Evolutionary conservation across 768 basidiomycete genomes (phyloP).

Genomic region (Russula ochroleuca): DNA sequence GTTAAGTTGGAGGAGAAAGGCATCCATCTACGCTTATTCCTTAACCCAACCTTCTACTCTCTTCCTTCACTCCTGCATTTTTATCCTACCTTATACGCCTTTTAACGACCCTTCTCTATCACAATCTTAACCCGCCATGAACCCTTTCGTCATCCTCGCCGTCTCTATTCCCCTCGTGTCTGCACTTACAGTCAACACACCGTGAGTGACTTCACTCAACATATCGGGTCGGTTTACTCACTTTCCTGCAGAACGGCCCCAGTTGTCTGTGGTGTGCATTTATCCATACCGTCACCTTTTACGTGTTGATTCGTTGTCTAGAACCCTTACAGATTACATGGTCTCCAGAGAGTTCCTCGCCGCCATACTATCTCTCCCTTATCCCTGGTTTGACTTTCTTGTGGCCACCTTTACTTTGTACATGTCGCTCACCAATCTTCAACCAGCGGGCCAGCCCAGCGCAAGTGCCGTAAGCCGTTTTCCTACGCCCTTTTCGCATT

Average conservation of each 20-base stretch:
- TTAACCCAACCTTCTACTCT: constrained; percentile 10
- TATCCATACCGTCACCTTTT: not conserved
- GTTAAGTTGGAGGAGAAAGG: constrained; percentile 4
- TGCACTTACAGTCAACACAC: constrained; percentile 58
- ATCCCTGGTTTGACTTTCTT: constrained; percentile 49
- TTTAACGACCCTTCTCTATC: constrained; percentile 12
- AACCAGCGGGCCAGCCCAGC: constrained; percentile 48
- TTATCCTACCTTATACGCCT: constrained; percentile 11
- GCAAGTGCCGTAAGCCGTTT: constrained; percentile 46
- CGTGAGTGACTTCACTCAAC: constrained; percentile 44
- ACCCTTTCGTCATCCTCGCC: constrained; percentile 33
- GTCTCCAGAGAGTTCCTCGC: constrained; percentile 39
- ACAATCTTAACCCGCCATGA: constrained; percentile 35
- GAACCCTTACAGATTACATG: constrained; percentile 59
- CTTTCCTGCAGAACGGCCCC: constrained; percentile 35
- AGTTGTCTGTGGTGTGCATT: constrained; percentile 49
- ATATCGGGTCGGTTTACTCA: not conserved
- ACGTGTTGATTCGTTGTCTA: constrained; percentile 31
- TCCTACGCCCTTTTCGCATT: not conserved
- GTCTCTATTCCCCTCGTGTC: constrained; percentile 35
- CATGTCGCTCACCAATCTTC: not conserved
- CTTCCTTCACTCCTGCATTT: constrained; percentile 11
- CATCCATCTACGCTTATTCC: constrained; percentile 3
- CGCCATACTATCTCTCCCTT: constrained; percentile 57
- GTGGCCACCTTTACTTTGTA: not conserved